Conservation (phyloP, 2,329 filamentous ascomycete species). For the Aspergillus nomiae region DNA sequence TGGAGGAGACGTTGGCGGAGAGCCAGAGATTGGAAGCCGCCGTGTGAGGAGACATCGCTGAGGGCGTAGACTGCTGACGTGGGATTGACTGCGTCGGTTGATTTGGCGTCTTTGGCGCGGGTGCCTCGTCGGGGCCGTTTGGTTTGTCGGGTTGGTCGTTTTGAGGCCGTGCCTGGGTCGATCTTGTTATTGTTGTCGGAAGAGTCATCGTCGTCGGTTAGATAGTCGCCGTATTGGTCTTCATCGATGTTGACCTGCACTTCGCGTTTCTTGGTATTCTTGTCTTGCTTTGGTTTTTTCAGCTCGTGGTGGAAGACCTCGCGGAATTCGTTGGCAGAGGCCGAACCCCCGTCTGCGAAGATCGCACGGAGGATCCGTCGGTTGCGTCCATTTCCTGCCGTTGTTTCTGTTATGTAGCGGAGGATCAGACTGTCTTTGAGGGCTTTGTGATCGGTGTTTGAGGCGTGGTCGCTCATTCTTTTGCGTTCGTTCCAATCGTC, state of each 20-base stretch:
- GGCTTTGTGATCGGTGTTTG: slow-evolving; percentile 17
- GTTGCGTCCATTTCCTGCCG: slow-evolving; percentile 34
- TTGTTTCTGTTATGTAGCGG: slow-evolving; percentile 41
- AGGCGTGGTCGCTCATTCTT: slow-evolving; percentile 7
- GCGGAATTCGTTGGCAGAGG: slow-evolving; percentile 44
- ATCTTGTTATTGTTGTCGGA: slow-evolving; percentile 19
- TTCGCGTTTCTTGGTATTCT: slow-evolving; percentile 41
- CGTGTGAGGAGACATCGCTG: slow-evolving; percentile 34
- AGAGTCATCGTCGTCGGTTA: slow-evolving; percentile 32
- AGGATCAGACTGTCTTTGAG: slow-evolving; percentile 45
- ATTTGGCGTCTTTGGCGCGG: background rate
- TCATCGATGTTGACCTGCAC: slow-evolving; percentile 48
- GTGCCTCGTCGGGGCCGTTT: slow-evolving; percentile 39
- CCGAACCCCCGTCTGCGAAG: slow-evolving; percentile 47
- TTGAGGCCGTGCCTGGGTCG: slow-evolving; percentile 15
- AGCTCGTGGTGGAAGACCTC: slow-evolving; percentile 49
- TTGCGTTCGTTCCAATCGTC: slow-evolving; percentile 45
- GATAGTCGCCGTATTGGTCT: slow-evolving; percentile 50
- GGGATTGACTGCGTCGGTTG: slow-evolving; percentile 3
- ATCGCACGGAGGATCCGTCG: slow-evolving; percentile 49
- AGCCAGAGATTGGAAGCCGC: slow-evolving; percentile 41
- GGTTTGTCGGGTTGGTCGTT: slow-evolving; percentile 26
- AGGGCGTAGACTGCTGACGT: slow-evolving; percentile 7
- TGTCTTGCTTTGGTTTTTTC: slow-evolving; percentile 30
- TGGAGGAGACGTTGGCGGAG: slow-evolving; percentile 49